These are phyloP conservation scores for Suhomyces atakaporum DNA, from an alignment of 1,139 yeast species.

Conservation along the genomic window DNA sequence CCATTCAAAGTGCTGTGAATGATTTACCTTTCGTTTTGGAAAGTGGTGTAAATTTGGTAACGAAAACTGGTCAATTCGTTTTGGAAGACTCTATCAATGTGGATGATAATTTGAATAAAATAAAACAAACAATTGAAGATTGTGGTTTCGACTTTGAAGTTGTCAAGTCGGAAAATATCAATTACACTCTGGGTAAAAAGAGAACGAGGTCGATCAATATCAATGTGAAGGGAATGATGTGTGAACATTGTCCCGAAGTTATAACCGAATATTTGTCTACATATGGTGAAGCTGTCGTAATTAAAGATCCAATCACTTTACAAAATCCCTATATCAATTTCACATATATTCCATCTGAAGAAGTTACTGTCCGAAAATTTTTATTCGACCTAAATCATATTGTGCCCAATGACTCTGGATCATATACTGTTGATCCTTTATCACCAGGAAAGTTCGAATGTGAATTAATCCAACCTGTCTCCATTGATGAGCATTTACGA, in stretches of 20 bases:
- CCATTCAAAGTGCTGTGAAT: constrained; percentile 53
- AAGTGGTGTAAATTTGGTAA: constrained; percentile 55
- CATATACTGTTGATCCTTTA: constrained; percentile 25
- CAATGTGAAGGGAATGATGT: constrained; percentile 67
- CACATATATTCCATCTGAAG: constrained; percentile 62
- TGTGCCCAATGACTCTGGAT: constrained; percentile 28
- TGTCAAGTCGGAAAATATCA: constrained; percentile 39
- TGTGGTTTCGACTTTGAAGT: constrained; percentile 65
- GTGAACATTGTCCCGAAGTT: constrained; percentile 66
- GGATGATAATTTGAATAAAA: constrained; percentile 30
- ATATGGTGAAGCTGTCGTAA: constrained; percentile 59
- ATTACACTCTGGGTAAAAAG: constrained; percentile 47
- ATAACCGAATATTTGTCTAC: constrained; percentile 51
- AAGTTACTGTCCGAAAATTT: constrained; percentile 56
- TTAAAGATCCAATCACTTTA: constrained; percentile 57
- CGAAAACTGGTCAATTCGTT: constrained; percentile 62
- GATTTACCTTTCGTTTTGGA: constrained; percentile 57
- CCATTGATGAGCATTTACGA: constrained; percentile 66
- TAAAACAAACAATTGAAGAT: constrained; percentile 58
- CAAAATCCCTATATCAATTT: constrained; percentile 59
- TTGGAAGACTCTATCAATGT: constrained; percentile 38
- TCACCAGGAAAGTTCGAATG: constrained; percentile 44
- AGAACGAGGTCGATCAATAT: constrained; percentile 58
- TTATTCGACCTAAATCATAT: constrained; percentile 50
- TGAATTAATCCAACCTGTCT: constrained; percentile 55